phyloP scores from a whole-genome alignment of 2,329 filamentous ascomycete species.

The Tricladium varicosporioides region DNA sequence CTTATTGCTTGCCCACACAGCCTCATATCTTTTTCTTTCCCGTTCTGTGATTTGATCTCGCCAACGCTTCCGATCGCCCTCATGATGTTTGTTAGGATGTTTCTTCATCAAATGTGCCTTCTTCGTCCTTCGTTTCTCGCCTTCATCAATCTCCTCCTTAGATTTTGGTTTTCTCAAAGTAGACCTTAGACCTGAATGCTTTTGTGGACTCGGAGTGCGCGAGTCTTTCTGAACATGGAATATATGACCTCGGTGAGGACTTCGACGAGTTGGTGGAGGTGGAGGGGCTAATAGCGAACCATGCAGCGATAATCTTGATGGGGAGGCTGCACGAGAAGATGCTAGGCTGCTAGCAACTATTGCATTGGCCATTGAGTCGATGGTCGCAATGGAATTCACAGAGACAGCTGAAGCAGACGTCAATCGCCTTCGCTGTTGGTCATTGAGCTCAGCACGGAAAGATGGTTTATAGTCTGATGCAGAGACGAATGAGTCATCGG shows the following conservation, averaged over 20 bases:
- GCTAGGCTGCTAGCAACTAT: constrained; percentile 75
- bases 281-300: constrained; percentile 19
- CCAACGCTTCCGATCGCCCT: constrained; percentile 74
- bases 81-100: constrained; percentile 71
- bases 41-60: constrained; percentile 68
- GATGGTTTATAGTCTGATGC: constrained; percentile 30
- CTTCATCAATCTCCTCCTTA: constrained; percentile 54
- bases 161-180: constrained; percentile 60
- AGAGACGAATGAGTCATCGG: constrained; percentile 35
- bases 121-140: constrained; percentile 48
- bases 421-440: constrained; percentile 17
- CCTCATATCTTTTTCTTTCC: constrained; percentile 79
- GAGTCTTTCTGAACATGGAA: constrained; percentile 35
- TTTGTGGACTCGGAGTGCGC: constrained; percentile 31
- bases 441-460: constrained; percentile 27
- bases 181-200: constrained; percentile 53
- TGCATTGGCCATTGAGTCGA: constrained; percentile 68
- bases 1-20: constrained; percentile 79
- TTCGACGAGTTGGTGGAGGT: constrained; percentile 35
- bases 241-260: constrained; percentile 29
- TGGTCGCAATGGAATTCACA: constrained; percentile 41
- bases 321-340: constrained; percentile 51
- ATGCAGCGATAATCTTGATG: constrained; percentile 24
- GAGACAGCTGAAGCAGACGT: constrained; percentile 17
- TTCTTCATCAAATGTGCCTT: constrained; percentile 59